Conservation (phyloP, 768 basidiomycete species). For the Goffeauzyma gilvescens region DNA sequence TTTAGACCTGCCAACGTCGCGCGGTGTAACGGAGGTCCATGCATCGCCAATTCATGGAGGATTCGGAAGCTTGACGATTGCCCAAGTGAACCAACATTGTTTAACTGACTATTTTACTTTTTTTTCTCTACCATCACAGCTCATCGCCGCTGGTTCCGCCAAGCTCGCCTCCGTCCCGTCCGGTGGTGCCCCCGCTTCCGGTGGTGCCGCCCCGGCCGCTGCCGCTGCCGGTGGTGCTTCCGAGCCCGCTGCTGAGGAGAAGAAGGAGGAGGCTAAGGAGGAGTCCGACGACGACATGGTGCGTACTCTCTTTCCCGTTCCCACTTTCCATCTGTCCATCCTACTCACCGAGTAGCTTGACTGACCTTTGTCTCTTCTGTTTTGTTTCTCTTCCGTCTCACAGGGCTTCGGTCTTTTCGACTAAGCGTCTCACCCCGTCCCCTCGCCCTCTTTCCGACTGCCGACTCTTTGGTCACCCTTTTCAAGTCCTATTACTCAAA, state of each 20-base stretch:
- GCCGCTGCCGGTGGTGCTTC: constrained; percentile 43
- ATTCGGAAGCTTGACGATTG: too few relatives aligned
- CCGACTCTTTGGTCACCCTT: not conserved
- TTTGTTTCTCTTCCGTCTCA: too few relatives aligned
- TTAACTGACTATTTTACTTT: not conserved
- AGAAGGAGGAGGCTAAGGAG: constrained; percentile 56
- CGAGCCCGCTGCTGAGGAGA: constrained; percentile 46
- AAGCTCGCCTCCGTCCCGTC: constrained; percentile 97
- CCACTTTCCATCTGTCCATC: not conserved
- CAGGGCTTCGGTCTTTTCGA: constrained; percentile 96
- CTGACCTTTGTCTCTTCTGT: not conserved
- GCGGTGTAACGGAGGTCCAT: too few relatives aligned
- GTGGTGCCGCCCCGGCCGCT: constrained; percentile 41
- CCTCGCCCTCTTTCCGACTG: not conserved
- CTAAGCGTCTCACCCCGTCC: constrained; percentile 36
- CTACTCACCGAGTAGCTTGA: not conserved
- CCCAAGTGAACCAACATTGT: too few relatives aligned
- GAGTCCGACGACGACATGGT: constrained; percentile 96
- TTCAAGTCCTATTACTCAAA: too few relatives aligned
- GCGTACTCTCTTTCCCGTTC: not conserved
- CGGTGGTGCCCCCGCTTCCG: constrained; percentile 50
- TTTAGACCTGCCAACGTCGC: too few relatives aligned
- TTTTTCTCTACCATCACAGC: too few relatives aligned
- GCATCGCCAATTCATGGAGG: too few relatives aligned
- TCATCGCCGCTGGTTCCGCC: constrained; percentile 78